Evolutionary conservation across 2,329 filamentous ascomycete genomes (phyloP).

Genomic region (Talaromyces islandicus): DNA sequence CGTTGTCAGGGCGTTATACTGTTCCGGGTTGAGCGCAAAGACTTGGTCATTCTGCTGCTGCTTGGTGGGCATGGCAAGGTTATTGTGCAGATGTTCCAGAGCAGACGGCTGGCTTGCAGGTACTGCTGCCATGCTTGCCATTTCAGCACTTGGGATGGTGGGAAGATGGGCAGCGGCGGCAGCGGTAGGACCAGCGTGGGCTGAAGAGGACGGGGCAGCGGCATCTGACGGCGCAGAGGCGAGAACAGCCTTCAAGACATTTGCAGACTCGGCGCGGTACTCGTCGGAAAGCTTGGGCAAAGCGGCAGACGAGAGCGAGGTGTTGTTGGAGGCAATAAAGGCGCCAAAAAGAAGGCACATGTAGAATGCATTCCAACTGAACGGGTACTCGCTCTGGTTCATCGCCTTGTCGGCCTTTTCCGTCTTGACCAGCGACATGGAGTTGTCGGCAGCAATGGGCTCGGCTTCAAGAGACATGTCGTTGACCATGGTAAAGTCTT

Average conservation of each 20-base stretch:
- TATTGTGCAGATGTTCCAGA: slow-evolving; percentile 62
- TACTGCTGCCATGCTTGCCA: slow-evolving; percentile 32
- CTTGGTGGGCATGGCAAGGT: slow-evolving; percentile 68
- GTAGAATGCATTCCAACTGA: slow-evolving; percentile 63
- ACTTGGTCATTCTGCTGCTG: slow-evolving; percentile 83
- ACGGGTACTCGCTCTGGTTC: slow-evolving; percentile 63
- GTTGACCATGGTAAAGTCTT: slow-evolving; percentile 71
- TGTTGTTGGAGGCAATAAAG: slow-evolving; percentile 84
- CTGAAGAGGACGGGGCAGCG: slow-evolving; percentile 46
- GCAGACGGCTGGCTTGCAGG: slow-evolving; percentile 22
- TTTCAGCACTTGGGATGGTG: slow-evolving; percentile 32
- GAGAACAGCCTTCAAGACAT: slow-evolving; percentile 42
- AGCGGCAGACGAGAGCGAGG: slow-evolving; percentile 54
- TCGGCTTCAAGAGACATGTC: slow-evolving; percentile 45
- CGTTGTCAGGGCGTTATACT: slow-evolving; percentile 78
- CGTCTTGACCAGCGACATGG: slow-evolving; percentile 38
- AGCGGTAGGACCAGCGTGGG: slow-evolving; percentile 20
- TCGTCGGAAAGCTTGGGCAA: slow-evolving; percentile 44
- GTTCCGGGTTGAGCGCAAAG: slow-evolving; percentile 76
- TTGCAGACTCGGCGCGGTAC: slow-evolving; percentile 42
- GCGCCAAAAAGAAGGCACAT: slow-evolving; percentile 97
- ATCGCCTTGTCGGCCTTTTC: slow-evolving; percentile 34
- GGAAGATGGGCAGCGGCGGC: slow-evolving; percentile 19
- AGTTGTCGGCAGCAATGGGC: slow-evolving; percentile 30
- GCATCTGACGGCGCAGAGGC: slow-evolving; percentile 38